Base-by-base conservation (phyloP, 2,329 filamentous ascomycete genomes). In the Hymenoscyphus infarciens region DNA sequence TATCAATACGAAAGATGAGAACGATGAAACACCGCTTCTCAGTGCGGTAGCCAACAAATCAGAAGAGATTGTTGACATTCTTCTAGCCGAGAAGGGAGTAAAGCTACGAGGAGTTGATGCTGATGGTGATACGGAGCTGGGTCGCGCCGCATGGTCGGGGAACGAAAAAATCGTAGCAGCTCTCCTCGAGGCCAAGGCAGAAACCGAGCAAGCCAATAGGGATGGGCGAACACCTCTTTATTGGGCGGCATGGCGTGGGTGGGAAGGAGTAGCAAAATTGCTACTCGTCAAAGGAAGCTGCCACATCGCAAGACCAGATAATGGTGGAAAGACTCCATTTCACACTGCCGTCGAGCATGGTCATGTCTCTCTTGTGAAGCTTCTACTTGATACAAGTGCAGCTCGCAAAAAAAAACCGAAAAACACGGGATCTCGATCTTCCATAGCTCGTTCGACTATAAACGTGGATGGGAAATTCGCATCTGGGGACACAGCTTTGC, bases 91-190 rank as follows among this genome's bases (percentile, higher is more conserved):
- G 10, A n/a, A 11, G 10, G n/a, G 2, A 73, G 10, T 49, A 13
- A 75, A 29, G 11, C 16, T 57, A 8, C 31, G 19, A 22, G 56
- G 33, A 10, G 29, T 57, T 42, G 56, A 57, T 27, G 19, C 3
- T 1, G 16, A 57, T 11, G 56, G 56, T 15, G 56, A 57, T 25
- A 25, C 56, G 19, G 56, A 42, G 25, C 38, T 57, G 10, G 38
- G 56, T 35, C 56, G 35, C 25, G 56, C 56, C 6, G 56, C 56
- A 25, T 42, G 19, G 11, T 25, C 2, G 11, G 35, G 35, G 3
- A 39, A 39, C 15, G 6, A 11, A 25, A n/a, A 57, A 27, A 38
- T 57, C 22, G 56, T 42, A 27, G 33, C 22, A 15, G 22, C 33
- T 3, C 38, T 57, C 8, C 56, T 57, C 38, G 22, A 29, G 5